Evolutionary conservation across 2,329 filamentous ascomycete genomes (phyloP).

Genomic region (Fusarium sp.): DNA sequence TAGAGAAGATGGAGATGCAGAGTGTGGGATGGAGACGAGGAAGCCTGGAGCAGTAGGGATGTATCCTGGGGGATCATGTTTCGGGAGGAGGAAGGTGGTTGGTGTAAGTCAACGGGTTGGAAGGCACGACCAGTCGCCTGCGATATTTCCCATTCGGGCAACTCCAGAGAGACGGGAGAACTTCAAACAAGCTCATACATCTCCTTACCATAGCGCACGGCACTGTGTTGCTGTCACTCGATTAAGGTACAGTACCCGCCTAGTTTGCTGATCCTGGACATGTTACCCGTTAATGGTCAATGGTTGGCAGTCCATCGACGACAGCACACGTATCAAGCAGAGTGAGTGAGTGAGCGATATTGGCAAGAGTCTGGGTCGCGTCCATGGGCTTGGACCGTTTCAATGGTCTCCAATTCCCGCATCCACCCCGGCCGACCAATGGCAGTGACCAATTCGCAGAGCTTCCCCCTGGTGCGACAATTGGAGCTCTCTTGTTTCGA

Average conservation of each 20-base stretch:
- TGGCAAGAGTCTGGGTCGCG: conserved; percentile 27
- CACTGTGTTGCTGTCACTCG: conserved; percentile 14
- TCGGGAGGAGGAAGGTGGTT: conserved; percentile 5
- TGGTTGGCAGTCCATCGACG: not conserved
- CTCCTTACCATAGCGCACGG: conserved; percentile 19
- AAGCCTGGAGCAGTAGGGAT: not conserved
- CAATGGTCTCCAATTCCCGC: conserved; percentile 40
- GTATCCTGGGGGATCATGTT: not conserved
- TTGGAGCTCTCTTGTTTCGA: conserved; percentile 18
- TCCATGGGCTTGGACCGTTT: conserved; percentile 33
- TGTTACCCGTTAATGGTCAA: conserved; percentile 20
- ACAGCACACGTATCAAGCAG: conserved; percentile 4
- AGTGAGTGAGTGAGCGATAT: conserved; percentile 29
- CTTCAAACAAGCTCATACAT: conserved; percentile 33
- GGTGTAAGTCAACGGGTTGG: conserved; percentile 15
- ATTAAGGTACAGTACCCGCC: conserved; percentile 1
- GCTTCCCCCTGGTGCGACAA: not conserved
- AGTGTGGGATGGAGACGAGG: conserved; percentile 14
- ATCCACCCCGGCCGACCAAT: conserved; percentile 31
- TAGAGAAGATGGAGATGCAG: not conserved
- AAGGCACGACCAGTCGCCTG: conserved; percentile 19
- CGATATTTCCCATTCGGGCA: conserved; percentile 19
- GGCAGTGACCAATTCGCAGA: conserved; percentile 23
- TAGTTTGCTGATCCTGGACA: conserved; percentile 1
- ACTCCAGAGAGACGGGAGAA: conserved; percentile 4